These are phyloP conservation scores for Aphanomyces invadans DNA, from an alignment of 352 stramenopile genomes.

Conservation along the genomic window DNA sequence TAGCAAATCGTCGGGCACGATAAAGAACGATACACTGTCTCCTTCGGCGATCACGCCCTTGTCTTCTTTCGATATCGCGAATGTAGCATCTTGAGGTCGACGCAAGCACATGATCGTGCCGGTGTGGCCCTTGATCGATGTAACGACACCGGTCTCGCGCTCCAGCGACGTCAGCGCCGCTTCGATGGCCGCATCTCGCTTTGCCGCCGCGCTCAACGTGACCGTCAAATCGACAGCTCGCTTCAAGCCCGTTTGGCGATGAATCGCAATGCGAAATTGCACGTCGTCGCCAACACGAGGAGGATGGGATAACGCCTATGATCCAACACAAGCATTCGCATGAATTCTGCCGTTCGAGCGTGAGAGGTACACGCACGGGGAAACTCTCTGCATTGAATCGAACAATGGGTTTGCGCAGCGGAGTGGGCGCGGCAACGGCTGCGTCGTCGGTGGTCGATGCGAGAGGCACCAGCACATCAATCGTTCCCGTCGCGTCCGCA, in stretches of 20 bases:
- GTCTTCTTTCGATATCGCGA: constrained; percentile 29
- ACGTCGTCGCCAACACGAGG: constrained; percentile 67
- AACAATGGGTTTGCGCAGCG: constrained; percentile 31
- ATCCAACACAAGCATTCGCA: neutral
- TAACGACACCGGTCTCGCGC: constrained; percentile 52
- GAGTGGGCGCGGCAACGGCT: constrained; percentile 10
- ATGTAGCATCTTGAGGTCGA: constrained; percentile 59
- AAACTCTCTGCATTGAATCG: constrained; percentile 56
- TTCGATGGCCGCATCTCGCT: constrained; percentile 61
- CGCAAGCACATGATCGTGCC: constrained; percentile 69
- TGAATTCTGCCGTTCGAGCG: constrained; percentile 1
- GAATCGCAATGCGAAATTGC: constrained; percentile 59
- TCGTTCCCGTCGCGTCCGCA: constrained; percentile 7
- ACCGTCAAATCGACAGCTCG: constrained; percentile 59
- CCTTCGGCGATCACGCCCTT: constrained; percentile 38
- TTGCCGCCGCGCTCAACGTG: constrained; percentile 46
- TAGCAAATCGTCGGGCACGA: constrained; percentile 47
- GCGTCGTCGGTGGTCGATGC: neutral
- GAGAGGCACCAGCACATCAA: constrained; percentile 15
- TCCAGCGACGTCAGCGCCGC: constrained; percentile 47
- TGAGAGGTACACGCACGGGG: neutral
- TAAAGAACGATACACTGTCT: constrained; percentile 72
- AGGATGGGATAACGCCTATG: constrained; percentile 17
- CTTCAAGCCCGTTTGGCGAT: constrained; percentile 54
- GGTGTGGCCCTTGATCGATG: constrained; percentile 47